These are phyloP conservation scores for Xylariaceae sp. DNA, from an alignment of 2,329 filamentous ascomycete genomes.

Conservation along the genomic window DNA sequence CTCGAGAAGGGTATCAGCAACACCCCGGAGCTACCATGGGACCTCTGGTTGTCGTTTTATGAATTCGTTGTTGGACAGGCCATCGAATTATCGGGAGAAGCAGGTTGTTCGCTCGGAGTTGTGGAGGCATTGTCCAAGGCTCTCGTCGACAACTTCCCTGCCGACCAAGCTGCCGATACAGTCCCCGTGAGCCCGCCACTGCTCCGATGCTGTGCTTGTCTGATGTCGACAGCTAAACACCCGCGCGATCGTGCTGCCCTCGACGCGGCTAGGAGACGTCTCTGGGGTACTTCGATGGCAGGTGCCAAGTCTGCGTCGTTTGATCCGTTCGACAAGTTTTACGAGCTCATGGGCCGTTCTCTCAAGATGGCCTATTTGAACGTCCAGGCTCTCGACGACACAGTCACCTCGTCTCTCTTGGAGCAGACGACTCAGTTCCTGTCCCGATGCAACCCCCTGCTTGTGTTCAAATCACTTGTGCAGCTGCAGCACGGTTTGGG, in stretches of 20 bases:
- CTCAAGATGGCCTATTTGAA: constrained; percentile 55
- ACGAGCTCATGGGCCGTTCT: constrained; percentile 54
- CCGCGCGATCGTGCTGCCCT: constrained; percentile 61
- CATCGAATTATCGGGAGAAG: constrained; percentile 63
- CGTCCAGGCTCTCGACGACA: constrained; percentile 37
- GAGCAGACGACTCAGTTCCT: constrained; percentile 53
- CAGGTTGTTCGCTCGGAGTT: constrained; percentile 62
- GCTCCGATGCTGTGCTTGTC: constrained; percentile 38
- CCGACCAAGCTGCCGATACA: constrained; percentile 12
- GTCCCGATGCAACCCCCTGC: constrained; percentile 44
- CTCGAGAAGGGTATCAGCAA: constrained; percentile 59
- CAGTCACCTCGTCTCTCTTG: constrained; percentile 47
- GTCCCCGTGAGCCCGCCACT: constrained; percentile 20
- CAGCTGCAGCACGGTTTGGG: constrained; percentile 61
- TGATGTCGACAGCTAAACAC: constrained; percentile 49
- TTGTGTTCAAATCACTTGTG: constrained; percentile 55
- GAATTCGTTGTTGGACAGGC: constrained; percentile 55
- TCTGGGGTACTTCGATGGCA: constrained; percentile 58
- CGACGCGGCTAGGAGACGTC: constrained; percentile 61
- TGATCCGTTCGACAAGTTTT: constrained; percentile 66
- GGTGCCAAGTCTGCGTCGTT: constrained; percentile 42
- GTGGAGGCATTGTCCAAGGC: constrained; percentile 68
- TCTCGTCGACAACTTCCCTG: constrained; percentile 39
- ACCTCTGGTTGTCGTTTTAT: constrained; percentile 55
- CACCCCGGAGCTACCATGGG: constrained; percentile 46